Percentiles rank a stretch among this genome's conserved stretches.
These are phyloP conservation scores for Clavispora phyllophila DNA, from an alignment of 805 yeast species.

Conservation along the genomic window DNA sequence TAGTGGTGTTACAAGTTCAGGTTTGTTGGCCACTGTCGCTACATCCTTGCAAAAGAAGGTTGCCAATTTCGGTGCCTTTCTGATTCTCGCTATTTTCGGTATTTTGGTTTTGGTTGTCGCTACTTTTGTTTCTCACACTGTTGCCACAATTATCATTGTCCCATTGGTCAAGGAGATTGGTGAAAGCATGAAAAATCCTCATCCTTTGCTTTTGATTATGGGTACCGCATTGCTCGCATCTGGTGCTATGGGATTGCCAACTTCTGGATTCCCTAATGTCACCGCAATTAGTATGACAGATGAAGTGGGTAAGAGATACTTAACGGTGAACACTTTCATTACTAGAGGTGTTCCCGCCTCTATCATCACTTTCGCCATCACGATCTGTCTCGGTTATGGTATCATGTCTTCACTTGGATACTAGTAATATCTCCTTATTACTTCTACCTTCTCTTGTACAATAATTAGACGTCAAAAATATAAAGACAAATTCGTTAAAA, in stretches of 20 bases:
- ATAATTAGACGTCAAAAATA: not conserved
- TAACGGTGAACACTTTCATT: slow-evolving; percentile 38
- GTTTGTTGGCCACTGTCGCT: slow-evolving; percentile 78
- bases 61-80: slow-evolving; percentile 63
- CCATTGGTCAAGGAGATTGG: slow-evolving; percentile 41
- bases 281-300: slow-evolving; percentile 41
- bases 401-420: slow-evolving; percentile 22
- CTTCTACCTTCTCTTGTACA: not conserved
- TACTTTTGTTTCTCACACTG: slow-evolving; percentile 42
- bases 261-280: slow-evolving; percentile 42
- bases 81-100: slow-evolving; percentile 65
- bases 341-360: slow-evolving; percentile 41
- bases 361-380: slow-evolving; percentile 30
- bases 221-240: slow-evolving; percentile 38
- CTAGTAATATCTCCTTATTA: not conserved
- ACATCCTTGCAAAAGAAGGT: slow-evolving; percentile 57
- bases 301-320: slow-evolving; percentile 36
- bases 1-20: slow-evolving; percentile 90
- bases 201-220: slow-evolving; percentile 37
- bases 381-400: slow-evolving; percentile 37
- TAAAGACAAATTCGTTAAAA: not conserved
- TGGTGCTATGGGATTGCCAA: slow-evolving; percentile 44
- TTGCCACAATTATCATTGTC: slow-evolving; percentile 38
- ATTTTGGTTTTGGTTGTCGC: slow-evolving; percentile 37
- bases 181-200: slow-evolving; percentile 31